Evolutionary conservation across 2,329 filamentous ascomycete species (phyloP).

Genomic region (Arthroderma uncinatum): DNA sequence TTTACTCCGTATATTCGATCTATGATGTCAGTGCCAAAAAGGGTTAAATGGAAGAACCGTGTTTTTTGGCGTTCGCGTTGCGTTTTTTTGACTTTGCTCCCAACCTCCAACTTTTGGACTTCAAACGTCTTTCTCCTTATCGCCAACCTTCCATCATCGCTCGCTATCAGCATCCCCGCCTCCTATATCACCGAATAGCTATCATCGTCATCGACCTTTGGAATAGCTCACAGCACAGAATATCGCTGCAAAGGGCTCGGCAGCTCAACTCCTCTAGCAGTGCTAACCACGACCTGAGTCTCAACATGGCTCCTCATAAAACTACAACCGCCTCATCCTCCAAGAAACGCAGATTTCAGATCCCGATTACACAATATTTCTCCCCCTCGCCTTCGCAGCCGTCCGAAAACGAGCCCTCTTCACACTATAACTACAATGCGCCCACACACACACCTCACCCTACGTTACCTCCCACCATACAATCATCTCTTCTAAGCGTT

Average conservation of each 20-base stretch:
- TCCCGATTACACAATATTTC: constrained; percentile 34
- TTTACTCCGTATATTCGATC: background rate
- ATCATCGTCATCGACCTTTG: background rate
- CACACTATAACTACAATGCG: constrained; percentile 32
- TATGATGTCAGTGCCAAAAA: background rate
- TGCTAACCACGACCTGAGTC: background rate
- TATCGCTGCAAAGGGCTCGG: too few species aligned
- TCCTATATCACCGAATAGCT: background rate
- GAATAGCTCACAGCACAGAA: too few species aligned
- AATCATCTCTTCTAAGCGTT: constrained; percentile 76
- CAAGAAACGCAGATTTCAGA: constrained; percentile 37
- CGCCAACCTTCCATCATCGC: background rate
- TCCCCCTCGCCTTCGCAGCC: constrained; percentile 15
- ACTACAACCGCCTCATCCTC: constrained; percentile 16
- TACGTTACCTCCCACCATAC: constrained; percentile 52
- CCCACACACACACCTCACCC: constrained; percentile 36
- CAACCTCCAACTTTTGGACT: constrained; percentile 1
- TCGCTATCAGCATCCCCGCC: background rate
- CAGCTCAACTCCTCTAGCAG: background rate
- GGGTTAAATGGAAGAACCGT: background rate
- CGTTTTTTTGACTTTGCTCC: constrained; percentile 1
- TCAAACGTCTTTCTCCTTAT: background rate
- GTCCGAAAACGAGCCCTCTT: constrained; percentile 17
- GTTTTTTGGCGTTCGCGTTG: background rate
- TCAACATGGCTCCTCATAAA: background rate